A percentile compares a stretch with the other conserved stretches of the same genome.
These are phyloP conservation scores for Elaphomyces granulatus DNA, from an alignment of 495 filamentous ascomycete species.

Conservation along the genomic window DNA sequence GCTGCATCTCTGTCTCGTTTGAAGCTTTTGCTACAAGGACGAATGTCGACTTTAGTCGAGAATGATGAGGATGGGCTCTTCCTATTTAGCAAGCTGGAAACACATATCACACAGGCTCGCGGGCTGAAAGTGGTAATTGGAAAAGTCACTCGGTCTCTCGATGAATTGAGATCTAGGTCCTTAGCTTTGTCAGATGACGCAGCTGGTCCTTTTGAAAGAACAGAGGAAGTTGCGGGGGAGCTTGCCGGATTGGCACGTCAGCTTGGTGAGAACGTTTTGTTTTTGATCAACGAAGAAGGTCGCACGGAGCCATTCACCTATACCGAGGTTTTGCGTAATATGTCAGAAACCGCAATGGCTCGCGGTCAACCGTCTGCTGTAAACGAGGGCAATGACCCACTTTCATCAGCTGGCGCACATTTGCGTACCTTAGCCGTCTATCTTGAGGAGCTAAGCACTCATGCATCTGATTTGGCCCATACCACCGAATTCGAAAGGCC, in stretches of 20 bases:
- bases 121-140: conserved; percentile 71
- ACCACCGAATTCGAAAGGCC: conserved; percentile 74
- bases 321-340: conserved; percentile 45
- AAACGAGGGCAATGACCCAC: conserved; percentile 41
- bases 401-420: conserved; percentile 52
- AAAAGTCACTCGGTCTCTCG: conserved; percentile 63
- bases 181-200: conserved; percentile 53
- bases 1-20: conserved; percentile 51
- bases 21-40: conserved; percentile 49
- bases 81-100: conserved; percentile 56
- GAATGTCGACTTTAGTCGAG: conserved; percentile 30
- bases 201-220: conserved; percentile 37
- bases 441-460: conserved; percentile 55
- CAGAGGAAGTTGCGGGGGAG: conserved; percentile 47
- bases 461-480: conserved; percentile 60
- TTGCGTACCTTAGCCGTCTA: conserved; percentile 48
- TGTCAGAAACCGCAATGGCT: conserved; percentile 39
- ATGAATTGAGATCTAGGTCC: conserved; percentile 64
- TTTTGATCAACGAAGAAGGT: conserved; percentile 56
- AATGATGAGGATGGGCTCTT: conserved; percentile 46
- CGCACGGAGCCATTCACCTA: conserved; percentile 52
- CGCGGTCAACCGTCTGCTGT: conserved; percentile 17
- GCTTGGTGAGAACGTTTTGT: conserved; percentile 50
- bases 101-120: conserved; percentile 57
- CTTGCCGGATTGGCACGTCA: conserved; percentile 53